Base-by-base conservation (phyloP, 2,329 filamentous ascomycete species). In the Fusarium domesticum region DNA sequence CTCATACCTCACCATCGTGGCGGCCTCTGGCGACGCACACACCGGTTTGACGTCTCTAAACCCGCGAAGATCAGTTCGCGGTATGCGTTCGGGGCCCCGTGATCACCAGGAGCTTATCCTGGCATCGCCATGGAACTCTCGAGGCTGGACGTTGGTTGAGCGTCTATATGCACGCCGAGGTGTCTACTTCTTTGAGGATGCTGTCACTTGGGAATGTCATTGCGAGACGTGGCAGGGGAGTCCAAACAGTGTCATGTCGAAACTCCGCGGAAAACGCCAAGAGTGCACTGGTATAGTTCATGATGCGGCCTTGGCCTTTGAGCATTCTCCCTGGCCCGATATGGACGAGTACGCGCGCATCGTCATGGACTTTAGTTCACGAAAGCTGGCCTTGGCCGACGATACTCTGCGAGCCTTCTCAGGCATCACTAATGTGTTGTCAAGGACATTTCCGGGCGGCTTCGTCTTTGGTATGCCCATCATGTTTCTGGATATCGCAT, bases 381-480 rank as follows among this genome's bases (percentile, higher is more conserved):
- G 71, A 6, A 61, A 64, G 33, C 48, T 74, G 42, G 68, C 69
- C 0, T 47, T 64, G 17, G 68, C 69, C 17, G 67, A 72, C 25
- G 71, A 74, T 42, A 72, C 69, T 11, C 56, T 70, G 3, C 58
- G 57, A n/a, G 71, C 71, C 10, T 70, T 74, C 45, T 57, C 66
- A 2, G 70, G 71, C 48, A 66, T 74, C 44, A 73, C 69, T 0
- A 63, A 67, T 14, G 60, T 72, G 5, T 59, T 74, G 38, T 71
- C 70, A 4, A 63, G 63, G 17, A 62, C 67, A 2, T 73, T 70
- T 37, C 58, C 66, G 1, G 70, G 70, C 6, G 70, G 70, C 3
- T 73, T 74, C 52, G 57, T 70, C 19, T 74, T 68, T 43, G 71
- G 71, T 11, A 70, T 73, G 70, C 71, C 71, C 6, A 62, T 72